Evolutionary conservation across 2,329 filamentous ascomycete genomes (phyloP), one percentile per base, ranked within the genome.

Genomic region (Hymenoscyphus occultus): DNA sequence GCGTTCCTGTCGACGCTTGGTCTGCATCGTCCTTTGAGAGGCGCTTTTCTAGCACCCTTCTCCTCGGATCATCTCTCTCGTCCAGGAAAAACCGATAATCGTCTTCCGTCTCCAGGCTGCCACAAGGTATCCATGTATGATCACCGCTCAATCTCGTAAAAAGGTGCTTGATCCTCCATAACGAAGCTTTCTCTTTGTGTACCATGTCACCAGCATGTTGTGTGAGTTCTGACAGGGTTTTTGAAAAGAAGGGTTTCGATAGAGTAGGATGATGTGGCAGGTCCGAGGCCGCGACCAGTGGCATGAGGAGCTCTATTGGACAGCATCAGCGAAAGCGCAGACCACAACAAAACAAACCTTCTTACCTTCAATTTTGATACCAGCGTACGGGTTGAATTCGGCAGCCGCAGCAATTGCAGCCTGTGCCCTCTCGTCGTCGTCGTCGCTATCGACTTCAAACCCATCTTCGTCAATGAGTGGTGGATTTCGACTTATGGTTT

Each of bases 141-240:
- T 96, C 92, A 39, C 92, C 92, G 59, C 90, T 86, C 9, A 95
- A 82, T 68, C 86, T 85, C 39, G 89, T 90, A 69, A 92, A 82
- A 60, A 95, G 78, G 70, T 89, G 86, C 74, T 92, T 92, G 58
- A 92, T 87, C 71, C 86, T 87, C 85, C 89, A 91, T 12, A 94
- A 79, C 5, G 88, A 87, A 32, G 81, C 80, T 68, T 90, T 90
- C 74, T 95, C 92, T 73, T 90, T 89, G 64, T 91, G 86, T 80
- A 92, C 86, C 70, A 91, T 88, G 64, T 85, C 82, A 69, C 86
- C 84, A 63, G 87, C 88, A 77, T 93, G 88, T 56, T 82, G 81
- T 19, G 89, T 86, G 63, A 96, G 83, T 68, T 91, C 85, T 60
- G 86, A 88, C 19, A 95, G 82, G 12, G 89, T 90, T 70, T 86